Percentiles rank a stretch among this genome's conserved stretches.
phyloP scores from a whole-genome alignment of 345 rosid species.

The Eucalyptus marginata region DNA sequence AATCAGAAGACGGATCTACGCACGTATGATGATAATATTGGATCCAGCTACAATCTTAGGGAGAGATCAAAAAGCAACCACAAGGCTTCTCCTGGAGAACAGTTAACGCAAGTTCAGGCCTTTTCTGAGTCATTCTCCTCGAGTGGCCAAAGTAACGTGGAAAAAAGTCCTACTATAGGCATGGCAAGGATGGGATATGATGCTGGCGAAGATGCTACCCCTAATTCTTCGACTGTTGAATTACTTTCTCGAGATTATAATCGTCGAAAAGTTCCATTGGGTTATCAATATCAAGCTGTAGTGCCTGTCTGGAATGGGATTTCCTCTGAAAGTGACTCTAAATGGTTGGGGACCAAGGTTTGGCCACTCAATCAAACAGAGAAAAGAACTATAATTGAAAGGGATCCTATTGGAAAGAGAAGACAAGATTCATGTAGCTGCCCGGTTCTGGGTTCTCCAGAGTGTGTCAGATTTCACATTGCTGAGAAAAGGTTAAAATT shows the following conservation, averaged over 20 bases:
- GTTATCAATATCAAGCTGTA: slow-evolving; percentile 60
- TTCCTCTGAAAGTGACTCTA: slow-evolving; percentile 37
- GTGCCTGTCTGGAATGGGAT: slow-evolving; percentile 57
- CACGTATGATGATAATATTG: slow-evolving; percentile 57
- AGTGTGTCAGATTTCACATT: slow-evolving; percentile 71
- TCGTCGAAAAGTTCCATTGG: slow-evolving; percentile 30
- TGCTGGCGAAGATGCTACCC: neutral
- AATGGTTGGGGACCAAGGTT: slow-evolving; percentile 65
- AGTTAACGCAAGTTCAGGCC: slow-evolving; percentile 4
- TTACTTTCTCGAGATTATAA: slow-evolving; percentile 19
- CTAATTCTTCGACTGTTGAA: slow-evolving; percentile 8
- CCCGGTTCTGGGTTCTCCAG: slow-evolving; percentile 35
- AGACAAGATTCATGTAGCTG: slow-evolving; percentile 81
- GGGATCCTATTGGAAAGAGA: slow-evolving; percentile 86
- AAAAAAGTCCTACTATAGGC: neutral
- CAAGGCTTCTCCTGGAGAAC: slow-evolving; percentile 1
- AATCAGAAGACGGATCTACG: slow-evolving; percentile 69
- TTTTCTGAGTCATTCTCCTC: slow-evolving; percentile 8
- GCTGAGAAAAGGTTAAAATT: slow-evolving; percentile 32
- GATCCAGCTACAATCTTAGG: slow-evolving; percentile 61
- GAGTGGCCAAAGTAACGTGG: slow-evolving; percentile 7
- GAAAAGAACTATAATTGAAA: slow-evolving; percentile 37
- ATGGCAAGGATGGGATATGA: neutral
- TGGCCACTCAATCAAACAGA: slow-evolving; percentile 56
- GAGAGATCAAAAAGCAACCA: slow-evolving; percentile 33